phyloP scores from a whole-genome alignment of 108 stramenopile species.

The Pseudonitzschia pungens region DNA sequence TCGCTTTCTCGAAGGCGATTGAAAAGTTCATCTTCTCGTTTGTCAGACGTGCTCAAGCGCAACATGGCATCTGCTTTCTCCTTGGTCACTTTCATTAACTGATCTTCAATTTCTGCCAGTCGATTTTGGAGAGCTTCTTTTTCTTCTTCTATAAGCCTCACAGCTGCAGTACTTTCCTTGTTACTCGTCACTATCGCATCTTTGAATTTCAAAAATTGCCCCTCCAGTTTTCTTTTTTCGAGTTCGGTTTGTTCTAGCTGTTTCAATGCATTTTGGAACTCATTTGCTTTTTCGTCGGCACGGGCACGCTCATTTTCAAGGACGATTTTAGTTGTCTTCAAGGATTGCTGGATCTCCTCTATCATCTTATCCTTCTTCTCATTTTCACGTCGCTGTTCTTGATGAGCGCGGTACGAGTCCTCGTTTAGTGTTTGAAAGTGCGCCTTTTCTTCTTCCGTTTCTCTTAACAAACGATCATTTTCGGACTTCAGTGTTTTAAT shows the following conservation, averaged over 20 bases:
- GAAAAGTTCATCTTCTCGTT: constrained; percentile 62
- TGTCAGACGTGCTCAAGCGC: constrained; percentile 47
- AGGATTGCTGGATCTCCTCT: constrained; percentile 29
- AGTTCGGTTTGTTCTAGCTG: constrained; percentile 25
- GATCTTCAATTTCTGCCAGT: constrained; percentile 25
- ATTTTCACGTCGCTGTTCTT: constrained; percentile 30
- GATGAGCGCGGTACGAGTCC: constrained; percentile 11
- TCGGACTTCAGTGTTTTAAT: constrained; percentile 15
- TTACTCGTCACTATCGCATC: constrained; percentile 13
- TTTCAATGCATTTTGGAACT: constrained; percentile 28
- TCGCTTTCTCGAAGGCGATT: constrained; percentile 58
- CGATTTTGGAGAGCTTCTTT: constrained; percentile 19
- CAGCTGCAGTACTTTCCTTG: constrained; percentile 17
- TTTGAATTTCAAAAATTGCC: constrained; percentile 17
- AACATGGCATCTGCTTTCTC: constrained; percentile 33
- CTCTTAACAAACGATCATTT: neutral
- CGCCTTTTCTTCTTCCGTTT: constrained; percentile 26
- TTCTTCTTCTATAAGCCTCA: constrained; percentile 13
- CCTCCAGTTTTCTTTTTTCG: constrained; percentile 24
- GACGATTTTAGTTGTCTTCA: constrained; percentile 29
- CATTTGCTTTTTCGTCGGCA: constrained; percentile 23
- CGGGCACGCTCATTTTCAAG: constrained; percentile 30
- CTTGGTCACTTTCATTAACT: constrained; percentile 16
- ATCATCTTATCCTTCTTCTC: constrained; percentile 32
- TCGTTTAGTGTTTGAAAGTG: constrained; percentile 23